Percentiles rank a stretch among this genome's conserved stretches.
These are phyloP conservation scores for Nakaseomyces sp. DNA, from an alignment of 1,139 yeast genomes.

Conservation along the genomic window DNA sequence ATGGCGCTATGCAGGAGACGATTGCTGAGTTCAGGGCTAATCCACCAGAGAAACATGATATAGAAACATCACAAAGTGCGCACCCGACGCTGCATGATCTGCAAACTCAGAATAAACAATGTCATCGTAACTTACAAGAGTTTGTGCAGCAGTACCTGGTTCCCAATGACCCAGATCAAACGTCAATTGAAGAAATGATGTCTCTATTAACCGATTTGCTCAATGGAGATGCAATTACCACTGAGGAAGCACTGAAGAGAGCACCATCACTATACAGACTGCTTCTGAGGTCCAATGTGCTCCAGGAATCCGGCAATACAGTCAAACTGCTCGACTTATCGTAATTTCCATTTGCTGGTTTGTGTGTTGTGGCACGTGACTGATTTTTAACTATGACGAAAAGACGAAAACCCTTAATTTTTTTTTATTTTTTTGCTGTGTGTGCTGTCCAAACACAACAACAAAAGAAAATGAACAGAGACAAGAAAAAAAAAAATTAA, in stretches of 20 bases:
- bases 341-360: background rate
- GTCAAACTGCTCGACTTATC: background rate
- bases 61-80: too few species aligned
- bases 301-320: background rate
- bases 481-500: too few species aligned
- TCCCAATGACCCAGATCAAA: conserved; percentile 8
- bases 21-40: conserved; percentile 5
- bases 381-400: too few species aligned
- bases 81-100: background rate
- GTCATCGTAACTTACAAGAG: conserved; percentile 2
- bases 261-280: conserved; percentile 9
- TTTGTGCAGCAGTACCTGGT: conserved; percentile 13
- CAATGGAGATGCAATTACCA: background rate
- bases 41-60: conserved; percentile 3
- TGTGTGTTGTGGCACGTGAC: too few species aligned
- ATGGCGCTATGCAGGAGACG: conserved; percentile 1
- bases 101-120: background rate
- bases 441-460: too few species aligned
- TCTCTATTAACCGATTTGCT: background rate
- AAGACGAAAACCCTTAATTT: too few species aligned
- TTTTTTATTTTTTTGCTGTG: background rate
- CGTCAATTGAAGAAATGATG: conserved; percentile 9
- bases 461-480: too few species aligned
- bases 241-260: background rate
- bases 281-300: conserved; percentile 9